These are phyloP conservation scores for Coemansia sp. DNA, from an alignment of 192 early-diverging fungal genomes.

Conservation along the genomic window DNA sequence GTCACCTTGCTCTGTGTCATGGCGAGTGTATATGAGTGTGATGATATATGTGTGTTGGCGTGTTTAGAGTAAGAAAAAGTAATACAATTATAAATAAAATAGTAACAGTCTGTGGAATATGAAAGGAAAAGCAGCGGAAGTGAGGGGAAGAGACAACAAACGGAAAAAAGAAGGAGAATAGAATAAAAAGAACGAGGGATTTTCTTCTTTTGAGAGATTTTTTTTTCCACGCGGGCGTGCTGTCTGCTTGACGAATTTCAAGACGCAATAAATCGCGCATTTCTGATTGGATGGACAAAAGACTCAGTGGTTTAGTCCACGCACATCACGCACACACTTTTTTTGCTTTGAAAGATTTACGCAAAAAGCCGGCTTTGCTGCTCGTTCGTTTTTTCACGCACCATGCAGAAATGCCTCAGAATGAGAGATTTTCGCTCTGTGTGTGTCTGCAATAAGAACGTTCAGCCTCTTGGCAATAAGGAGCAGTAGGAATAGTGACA, in stretches of 20 bases:
- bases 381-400: not conserved
- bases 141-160: slow-evolving; percentile 6
- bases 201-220: slow-evolving; percentile 5
- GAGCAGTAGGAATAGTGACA: no score
- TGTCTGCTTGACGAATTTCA: not conserved
- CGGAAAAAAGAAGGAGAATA: slow-evolving; percentile 4
- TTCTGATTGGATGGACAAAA: not conserved
- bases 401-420: no score
- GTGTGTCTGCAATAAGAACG: no score
- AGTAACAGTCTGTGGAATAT: slow-evolving; percentile 7
- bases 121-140: slow-evolving; percentile 1
- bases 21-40: no score
- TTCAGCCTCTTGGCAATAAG: no score
- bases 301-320: not conserved
- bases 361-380: not conserved
- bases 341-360: not conserved
- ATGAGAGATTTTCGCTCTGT: no score
- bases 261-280: slow-evolving; percentile 15
- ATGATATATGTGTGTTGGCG: no score
- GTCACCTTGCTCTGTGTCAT: no score
- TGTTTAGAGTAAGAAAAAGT: not conserved
- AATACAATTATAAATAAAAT: slow-evolving; percentile 1
- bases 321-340: not conserved
- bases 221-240: no score
- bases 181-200: slow-evolving; percentile 6